Evolutionary conservation across 345 rosid species (phyloP).

Genomic region (Syzygium oleosum): DNA sequence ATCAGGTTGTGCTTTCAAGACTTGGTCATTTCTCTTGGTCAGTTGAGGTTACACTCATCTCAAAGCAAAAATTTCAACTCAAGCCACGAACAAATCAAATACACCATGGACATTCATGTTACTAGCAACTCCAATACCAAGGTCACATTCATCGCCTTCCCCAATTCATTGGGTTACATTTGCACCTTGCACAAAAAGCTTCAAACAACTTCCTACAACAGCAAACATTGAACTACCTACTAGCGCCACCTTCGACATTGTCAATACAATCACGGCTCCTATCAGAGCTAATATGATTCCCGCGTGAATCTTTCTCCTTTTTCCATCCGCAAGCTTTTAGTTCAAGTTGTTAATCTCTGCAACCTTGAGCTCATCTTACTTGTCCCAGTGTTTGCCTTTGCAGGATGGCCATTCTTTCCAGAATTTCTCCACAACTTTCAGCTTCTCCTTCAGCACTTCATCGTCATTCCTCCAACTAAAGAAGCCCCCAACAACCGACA

Average conservation of each 20-base stretch:
- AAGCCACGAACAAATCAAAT: background rate
- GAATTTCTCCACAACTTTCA: background rate
- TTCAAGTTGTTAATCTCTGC: background rate
- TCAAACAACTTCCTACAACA: background rate
- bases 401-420: background rate
- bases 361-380: background rate
- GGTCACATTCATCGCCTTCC: background rate
- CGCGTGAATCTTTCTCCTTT: background rate
- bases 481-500: background rate
- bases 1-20: background rate
- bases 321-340: background rate
- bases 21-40: background rate
- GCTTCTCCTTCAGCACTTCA: background rate
- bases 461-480: background rate
- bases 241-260: background rate
- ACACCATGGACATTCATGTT: background rate
- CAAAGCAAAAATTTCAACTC: background rate
- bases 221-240: rapidly evolving
- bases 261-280: background rate
- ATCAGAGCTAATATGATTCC: background rate
- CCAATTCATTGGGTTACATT: background rate
- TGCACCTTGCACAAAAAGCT: background rate
- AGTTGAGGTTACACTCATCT: background rate
- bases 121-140: background rate
- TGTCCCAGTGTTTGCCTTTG: background rate